Evolutionary conservation across 1,284 basidiomycete species (phyloP).

Genomic region (Irpex sp.): DNA sequence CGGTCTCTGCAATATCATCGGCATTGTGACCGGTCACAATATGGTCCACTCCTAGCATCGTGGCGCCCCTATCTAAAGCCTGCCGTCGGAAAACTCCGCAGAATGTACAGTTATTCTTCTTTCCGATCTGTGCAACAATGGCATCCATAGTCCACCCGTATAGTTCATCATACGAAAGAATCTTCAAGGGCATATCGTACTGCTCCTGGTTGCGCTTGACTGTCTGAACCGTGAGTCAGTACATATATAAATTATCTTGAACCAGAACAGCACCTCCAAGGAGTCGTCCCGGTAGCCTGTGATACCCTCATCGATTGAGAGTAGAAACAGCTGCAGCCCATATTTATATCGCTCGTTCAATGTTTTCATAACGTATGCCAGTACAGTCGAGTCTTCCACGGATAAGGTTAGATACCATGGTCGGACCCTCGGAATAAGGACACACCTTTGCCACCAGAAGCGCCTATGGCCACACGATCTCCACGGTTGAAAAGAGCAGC

Average conservation of each 20-base stretch:
- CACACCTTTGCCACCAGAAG: conserved; percentile 95
- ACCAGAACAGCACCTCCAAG: conserved; percentile 61
- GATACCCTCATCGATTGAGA: conserved; percentile 99
- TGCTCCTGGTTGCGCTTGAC: conserved; percentile 97
- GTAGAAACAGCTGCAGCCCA: conserved; percentile 85
- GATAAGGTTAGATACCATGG: background rate
- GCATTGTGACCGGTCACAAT: conserved; percentile 99
- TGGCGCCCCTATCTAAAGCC: conserved; percentile 93
- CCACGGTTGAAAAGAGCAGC: conserved; percentile 85
- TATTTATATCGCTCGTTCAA: conserved; percentile 95
- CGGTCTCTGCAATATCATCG: conserved; percentile 98
- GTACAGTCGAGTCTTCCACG: conserved; percentile 87
- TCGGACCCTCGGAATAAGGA: background rate
- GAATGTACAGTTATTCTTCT: conserved; percentile 98
- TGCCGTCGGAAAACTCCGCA: conserved; percentile 97
- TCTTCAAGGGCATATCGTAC: conserved; percentile 94
- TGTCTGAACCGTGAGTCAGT: conserved; percentile 50
- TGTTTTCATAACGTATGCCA: conserved; percentile 95
- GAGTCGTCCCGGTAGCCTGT: conserved; percentile 98
- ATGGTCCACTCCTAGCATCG: conserved; percentile 88
- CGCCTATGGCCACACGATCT: conserved; percentile 95
- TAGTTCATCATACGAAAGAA: conserved; percentile 92
- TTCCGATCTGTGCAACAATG: conserved; percentile 92
- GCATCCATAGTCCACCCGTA: conserved; percentile 99
- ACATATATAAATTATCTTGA: conserved; percentile 6